Evolutionary conservation across 148 eudicot genomes (phyloP), one percentile per base, ranked within the genome.

Genomic region (Fagopyrum tataricum): DNA sequence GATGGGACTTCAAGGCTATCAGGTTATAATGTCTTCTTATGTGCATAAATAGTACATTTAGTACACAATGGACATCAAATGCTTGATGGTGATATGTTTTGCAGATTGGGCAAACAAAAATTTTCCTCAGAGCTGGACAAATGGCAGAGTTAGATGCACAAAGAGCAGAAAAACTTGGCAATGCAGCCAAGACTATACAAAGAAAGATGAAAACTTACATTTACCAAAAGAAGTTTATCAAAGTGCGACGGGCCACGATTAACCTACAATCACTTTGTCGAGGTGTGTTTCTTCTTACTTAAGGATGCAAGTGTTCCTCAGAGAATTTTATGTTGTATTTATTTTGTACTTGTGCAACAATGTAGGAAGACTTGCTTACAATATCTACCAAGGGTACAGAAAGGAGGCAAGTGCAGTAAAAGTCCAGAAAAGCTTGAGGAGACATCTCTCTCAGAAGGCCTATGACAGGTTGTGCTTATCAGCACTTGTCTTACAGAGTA

Each of bases 121-220:
- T 95, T 74, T 95, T 95, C 70, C 78, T 95, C 71, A 87, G 99
- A 87, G 93, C 93, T 74, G 99, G 99, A 76, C 97, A 95, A 78
- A 90, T 95, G 96, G 99, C 97, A 23, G 92, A 88, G 55, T 82
- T 95, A 70, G 99, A 95, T 88, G 81, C 90, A 13, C 86, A 79
- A 39, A 87, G 93, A 79, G 85, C 92, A 52, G 87, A 81, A 75
- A 92, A 90, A 72, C 90, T 92, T 66, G 82, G 77, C 77, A 84
- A 79, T 80, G 92, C 97, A 72, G 92, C 96, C 77, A 92, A 83
- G 83, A 77, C 72, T 49, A 90, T 95, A 70, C 97, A 91, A 83
- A 80, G 91, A 79, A 86, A 83, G 82, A 80, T 62, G 51, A 83
- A 93, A 87, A 87, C 88, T 71, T 79, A 91, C 83, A 86, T 90